phyloP scores from a whole-genome alignment of 1,139 yeast genomes.

The Taphrina wiesneri region DNA sequence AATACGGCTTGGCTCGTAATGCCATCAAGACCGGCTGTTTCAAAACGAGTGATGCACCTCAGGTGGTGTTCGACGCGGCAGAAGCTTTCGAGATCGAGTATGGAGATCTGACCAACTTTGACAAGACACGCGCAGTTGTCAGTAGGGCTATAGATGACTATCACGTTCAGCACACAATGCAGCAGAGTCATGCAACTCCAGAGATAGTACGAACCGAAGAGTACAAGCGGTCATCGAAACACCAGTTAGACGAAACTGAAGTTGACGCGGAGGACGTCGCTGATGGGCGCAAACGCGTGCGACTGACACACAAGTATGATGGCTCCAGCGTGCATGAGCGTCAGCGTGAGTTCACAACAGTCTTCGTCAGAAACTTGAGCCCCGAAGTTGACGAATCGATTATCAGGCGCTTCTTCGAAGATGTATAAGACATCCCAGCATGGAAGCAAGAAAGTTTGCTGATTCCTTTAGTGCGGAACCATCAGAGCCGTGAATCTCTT shows the following conservation, averaged over 20 bases:
- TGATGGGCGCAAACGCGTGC: background rate
- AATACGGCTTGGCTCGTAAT: conserved; percentile 34
- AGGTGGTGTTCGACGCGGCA: conserved; percentile 54
- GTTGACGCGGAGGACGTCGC: background rate
- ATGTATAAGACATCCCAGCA: conserved; percentile 44
- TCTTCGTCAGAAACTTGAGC: conserved; percentile 54
- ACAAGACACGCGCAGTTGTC: conserved; percentile 40
- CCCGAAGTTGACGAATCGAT: conserved; percentile 44
- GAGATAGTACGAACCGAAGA: too few relatives aligned
- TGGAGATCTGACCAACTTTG: conserved; percentile 46
- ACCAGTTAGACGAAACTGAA: background rate
- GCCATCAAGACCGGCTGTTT: conserved; percentile 47
- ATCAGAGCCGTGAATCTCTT: conserved; percentile 6
- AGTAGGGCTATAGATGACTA: conserved; percentile 6
- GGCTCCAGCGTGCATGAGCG: background rate
- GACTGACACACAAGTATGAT: background rate
- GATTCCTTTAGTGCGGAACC: background rate
- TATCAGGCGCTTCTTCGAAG: conserved; percentile 52
- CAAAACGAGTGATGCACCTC: conserved; percentile 54
- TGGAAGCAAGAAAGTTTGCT: background rate
- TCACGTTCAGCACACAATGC: background rate
- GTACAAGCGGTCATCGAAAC: background rate
- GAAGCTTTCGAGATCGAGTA: conserved; percentile 48
- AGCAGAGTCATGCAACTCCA: background rate
- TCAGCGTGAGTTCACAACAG: conserved; percentile 60